Evolutionary conservation across 2,329 filamentous ascomycete genomes (phyloP).

Genomic region (Trichophyton simii): DNA sequence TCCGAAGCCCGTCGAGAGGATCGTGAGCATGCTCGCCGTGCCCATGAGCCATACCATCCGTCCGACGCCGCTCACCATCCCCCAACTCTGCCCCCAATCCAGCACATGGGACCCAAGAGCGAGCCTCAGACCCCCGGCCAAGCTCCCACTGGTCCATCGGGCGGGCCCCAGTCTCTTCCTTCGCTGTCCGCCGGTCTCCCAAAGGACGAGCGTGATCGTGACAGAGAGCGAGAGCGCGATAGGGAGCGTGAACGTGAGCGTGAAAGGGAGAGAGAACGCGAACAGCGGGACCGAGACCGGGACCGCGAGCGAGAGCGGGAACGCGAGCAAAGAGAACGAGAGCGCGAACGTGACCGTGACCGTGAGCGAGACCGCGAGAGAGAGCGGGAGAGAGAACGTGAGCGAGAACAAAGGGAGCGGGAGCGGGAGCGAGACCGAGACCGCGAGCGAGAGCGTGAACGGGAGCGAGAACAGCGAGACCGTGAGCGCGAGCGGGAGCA

Average conservation of each 20-base stretch:
- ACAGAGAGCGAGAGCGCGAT: not conserved
- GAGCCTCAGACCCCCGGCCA: slow-evolving; percentile 14
- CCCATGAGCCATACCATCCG: slow-evolving; percentile 71
- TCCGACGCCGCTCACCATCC: slow-evolving; percentile 86
- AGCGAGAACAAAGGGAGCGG: not conserved
- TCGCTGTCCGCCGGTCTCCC: slow-evolving; percentile 17
- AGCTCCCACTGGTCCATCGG: slow-evolving; percentile 10
- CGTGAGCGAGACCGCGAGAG: not conserved
- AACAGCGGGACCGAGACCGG: not conserved
- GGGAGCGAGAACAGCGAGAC: not conserved
- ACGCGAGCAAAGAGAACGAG: not conserved
- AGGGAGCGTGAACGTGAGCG: not conserved
- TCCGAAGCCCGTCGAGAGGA: slow-evolving; percentile 50
- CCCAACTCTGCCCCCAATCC: slow-evolving; percentile 44
- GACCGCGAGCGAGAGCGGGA: not conserved
- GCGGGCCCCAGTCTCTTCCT: slow-evolving; percentile 31
- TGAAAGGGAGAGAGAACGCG: not conserved
- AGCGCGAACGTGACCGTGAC: not conserved
- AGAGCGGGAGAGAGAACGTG: not conserved
- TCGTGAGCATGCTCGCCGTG: slow-evolving; percentile 53
- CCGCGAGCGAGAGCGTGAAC: not conserved
- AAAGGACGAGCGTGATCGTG: slow-evolving; percentile 40
- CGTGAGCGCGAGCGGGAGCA: slow-evolving; percentile 19
- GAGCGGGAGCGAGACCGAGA: not conserved
- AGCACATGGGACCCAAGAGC: slow-evolving; percentile 42